Evolutionary conservation across 805 yeast genomes (phyloP).

Genomic region (Zygosaccharomyces pseudorouxii): DNA sequence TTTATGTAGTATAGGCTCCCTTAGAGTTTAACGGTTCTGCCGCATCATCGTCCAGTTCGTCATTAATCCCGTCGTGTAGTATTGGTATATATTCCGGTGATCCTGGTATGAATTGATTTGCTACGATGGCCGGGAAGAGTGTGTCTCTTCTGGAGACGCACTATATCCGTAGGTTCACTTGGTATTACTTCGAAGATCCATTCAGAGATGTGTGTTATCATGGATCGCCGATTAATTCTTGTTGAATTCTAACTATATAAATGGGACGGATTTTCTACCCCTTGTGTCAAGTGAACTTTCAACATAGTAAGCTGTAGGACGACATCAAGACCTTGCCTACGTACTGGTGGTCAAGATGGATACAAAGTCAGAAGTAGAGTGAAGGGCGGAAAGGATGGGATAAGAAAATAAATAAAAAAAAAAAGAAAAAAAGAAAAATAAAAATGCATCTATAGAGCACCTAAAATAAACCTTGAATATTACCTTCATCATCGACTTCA

Average conservation of each 20-base stretch:
- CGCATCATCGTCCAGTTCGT: constrained; percentile 8
- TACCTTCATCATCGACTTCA: constrained; percentile 84
- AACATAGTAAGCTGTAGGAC: no score
- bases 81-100: constrained; percentile 27
- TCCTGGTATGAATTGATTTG: constrained; percentile 24
- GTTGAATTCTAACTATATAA: not conserved
- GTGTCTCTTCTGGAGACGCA: constrained; percentile 9
- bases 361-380: not conserved
- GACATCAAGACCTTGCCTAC: not conserved
- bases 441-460: not conserved
- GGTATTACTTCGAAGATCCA: constrained; percentile 7
- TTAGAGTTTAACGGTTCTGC: constrained; percentile 8
- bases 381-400: not conserved
- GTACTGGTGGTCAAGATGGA: not conserved
- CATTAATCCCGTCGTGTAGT: constrained; percentile 24
- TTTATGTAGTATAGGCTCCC: constrained; percentile 22
- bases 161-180: not conserved
- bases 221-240: not conserved
- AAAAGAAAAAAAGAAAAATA: not conserved
- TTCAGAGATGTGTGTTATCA: constrained; percentile 10
- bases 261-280: not conserved
- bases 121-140: constrained; percentile 24
- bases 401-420: not conserved
- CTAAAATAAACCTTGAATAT: constrained; percentile 87
- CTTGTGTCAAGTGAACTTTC: not conserved